Conservation (phyloP, 352 stramenopile species). For the Globisporangium middletonii region DNA sequence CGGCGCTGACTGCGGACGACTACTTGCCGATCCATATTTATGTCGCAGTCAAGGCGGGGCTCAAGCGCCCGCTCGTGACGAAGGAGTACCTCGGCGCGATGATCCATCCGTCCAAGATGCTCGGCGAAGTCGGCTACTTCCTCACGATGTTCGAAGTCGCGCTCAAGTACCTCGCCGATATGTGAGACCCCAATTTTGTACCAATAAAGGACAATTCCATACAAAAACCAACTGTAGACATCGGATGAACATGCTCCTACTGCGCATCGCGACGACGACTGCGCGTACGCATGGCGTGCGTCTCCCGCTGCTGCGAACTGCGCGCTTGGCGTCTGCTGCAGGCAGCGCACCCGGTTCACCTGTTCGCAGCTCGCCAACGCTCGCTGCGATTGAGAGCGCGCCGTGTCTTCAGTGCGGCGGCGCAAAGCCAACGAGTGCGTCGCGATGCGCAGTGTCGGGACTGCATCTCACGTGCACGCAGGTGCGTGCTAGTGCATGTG, state of each 20-base stretch:
- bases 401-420: slow-evolving; percentile 47
- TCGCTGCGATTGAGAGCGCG: slow-evolving; percentile 27
- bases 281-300: no score
- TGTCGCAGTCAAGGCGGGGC: slow-evolving; percentile 68
- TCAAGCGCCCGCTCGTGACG: slow-evolving; percentile 66
- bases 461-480: slow-evolving; percentile 48
- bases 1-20: slow-evolving; percentile 71
- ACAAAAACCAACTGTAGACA: not conserved
- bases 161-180: slow-evolving; percentile 84
- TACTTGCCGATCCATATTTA: slow-evolving; percentile 86
- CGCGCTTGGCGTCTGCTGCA: not conserved
- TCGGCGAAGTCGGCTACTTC: slow-evolving; percentile 81
- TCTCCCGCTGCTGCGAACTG: not conserved
- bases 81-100: slow-evolving; percentile 77
- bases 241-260: not conserved
- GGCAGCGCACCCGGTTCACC: not conserved
- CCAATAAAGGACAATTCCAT: slow-evolving; percentile 12
- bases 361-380: not conserved
- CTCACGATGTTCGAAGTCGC: slow-evolving; percentile 87
- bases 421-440: slow-evolving; percentile 8
- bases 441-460: slow-evolving; percentile 22
- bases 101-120: slow-evolving; percentile 81
- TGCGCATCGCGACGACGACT: no score
- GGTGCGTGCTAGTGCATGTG: slow-evolving; percentile 3
- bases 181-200: slow-evolving; percentile 20